Evolutionary conservation across 75 land plant genomes (phyloP), one percentile per base, ranked within the genome.

Genomic region (Cupressus sempervirens): DNA sequence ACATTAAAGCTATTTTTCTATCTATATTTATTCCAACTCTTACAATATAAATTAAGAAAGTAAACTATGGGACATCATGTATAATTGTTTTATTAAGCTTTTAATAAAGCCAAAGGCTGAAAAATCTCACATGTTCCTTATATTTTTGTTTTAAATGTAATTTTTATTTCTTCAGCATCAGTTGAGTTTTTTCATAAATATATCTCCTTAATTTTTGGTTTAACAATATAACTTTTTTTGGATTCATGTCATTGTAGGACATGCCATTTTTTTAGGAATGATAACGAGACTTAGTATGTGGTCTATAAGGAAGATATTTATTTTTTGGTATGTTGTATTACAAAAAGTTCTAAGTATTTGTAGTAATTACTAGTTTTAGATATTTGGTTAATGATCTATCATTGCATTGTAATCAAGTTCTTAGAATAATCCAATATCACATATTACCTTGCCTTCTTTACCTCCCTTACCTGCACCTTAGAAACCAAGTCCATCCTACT

Each of bases 371-470:
- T 40, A 38, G 13, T 40, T 76, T 76, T 15, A 76, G 4, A 4
- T 38, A 36, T 23, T 18, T 34, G 15, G 41, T 34, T 75, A 75
- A 75, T 40, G 20, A 18, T 38, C 23, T 38, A 36, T 76, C 43
- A 38, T 76, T 36, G 41, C 38, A 11, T 26, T 76, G 11, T 18
- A 29, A 76, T 32, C 87, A 95, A 95, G 93, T 95, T 50, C 97
- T 92, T 79, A 87, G 95, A 82, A 88, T 91, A 80, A 93, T 95
- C 48, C 97, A 95, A 83, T 50, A 23, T 79, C 81, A 7, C 46
- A 41, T 79, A 48, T 32, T 26, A 30, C 48, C 40, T 48, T 79
- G 48, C 81, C 80, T 77, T n/a, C 80, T 7, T 6, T 68, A 12
- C 73, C 74, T 70, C 89, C 92, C 53, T 89, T 91, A 54, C 91